phyloP scores from a whole-genome alignment of 129 eudicot genomes.

The Flaveria brownii region DNA sequence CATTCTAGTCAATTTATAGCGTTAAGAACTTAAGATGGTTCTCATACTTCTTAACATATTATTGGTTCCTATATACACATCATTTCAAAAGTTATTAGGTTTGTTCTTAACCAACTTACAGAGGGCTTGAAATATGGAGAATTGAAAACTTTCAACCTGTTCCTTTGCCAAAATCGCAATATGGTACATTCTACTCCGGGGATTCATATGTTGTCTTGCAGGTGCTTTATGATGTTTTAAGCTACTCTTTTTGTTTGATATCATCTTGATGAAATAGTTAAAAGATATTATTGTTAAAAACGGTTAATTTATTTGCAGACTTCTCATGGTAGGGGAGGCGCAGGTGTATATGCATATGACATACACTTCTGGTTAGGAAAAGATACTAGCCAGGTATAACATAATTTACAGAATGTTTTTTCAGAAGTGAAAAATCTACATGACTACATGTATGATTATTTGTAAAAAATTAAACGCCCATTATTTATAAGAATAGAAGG shows the following conservation, averaged over 20 bases:
- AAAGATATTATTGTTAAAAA: conserved; percentile 7
- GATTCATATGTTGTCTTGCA: conserved; percentile 81
- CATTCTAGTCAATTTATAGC: too few species aligned
- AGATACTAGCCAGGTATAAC: conserved; percentile 88
- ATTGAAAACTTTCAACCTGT: conserved; percentile 89
- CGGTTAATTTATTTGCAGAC: conserved; percentile 52
- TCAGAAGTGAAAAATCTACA: not conserved
- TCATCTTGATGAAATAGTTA: not conserved
- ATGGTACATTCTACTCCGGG: conserved; percentile 79
- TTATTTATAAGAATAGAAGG: not conserved
- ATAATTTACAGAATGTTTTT: not conserved
- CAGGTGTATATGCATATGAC: conserved; percentile 49
- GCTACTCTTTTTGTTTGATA: not conserved
- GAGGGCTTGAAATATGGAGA: conserved; percentile 97
- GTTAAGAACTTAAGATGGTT: too few species aligned
- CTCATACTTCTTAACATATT: too few species aligned
- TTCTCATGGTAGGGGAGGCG: conserved; percentile 82
- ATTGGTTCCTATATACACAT: too few species aligned
- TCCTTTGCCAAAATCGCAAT: conserved; percentile 78
- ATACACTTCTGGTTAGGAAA: conserved; percentile 94
- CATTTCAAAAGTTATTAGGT: conserved; percentile 27
- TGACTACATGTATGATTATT: not conserved
- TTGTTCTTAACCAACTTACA: conserved; percentile 57
- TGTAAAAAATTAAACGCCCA: not conserved
- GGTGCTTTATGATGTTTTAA: conserved; percentile 40